Evolutionary conservation across 2,329 filamentous ascomycete species (phyloP), one percentile per base, ranked within the genome.

Genomic region (Byssothecium circinans): DNA sequence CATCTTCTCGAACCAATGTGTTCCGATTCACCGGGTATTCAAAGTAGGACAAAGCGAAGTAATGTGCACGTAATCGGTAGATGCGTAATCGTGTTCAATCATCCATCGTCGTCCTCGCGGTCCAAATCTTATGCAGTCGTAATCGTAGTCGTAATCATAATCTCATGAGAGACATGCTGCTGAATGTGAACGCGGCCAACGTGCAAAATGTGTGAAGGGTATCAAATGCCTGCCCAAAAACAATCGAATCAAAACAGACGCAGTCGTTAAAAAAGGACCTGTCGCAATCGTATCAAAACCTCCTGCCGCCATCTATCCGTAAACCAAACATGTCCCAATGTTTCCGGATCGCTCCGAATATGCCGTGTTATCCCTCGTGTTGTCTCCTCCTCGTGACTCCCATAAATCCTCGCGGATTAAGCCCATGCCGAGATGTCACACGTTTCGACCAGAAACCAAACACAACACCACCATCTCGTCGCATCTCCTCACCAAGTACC

Each of bases 141-240:
- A 39, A 12, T 32, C 29, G 10, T 12, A n/a, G 12, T 14, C 29
- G 6, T 14, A 32, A 14, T 32, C 29, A 4, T 32, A 5, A 5
- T 32, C 29, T 27, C 11, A 27, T 27, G n/a, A 32, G 4, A 32
- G 14, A 32, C 12, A 14, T 14, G 14, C 6, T 14, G 29, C 14
- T 48, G 35, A 48, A 52, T 30, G 45, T 36, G 52, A 48, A 52
- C 34, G 45, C 38, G 52, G 41, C 43, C 52, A 48, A 37, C 35
- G 15, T 38, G 12, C 3, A 38, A 58, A 39, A 55, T 52, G 50
- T 47, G 34, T 30, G 46, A 56, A 56, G 54, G 56, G 58, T 68
- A 68, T 68, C 64, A 67, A 56, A 67, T 46, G 56, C 62, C 61
- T 49, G 49, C 58, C 61, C 52, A 57, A 50, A 50, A 45, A 51